A percentile compares a stretch with the other conserved stretches of the same genome.
Evolutionary conservation across 1,284 basidiomycete species (phyloP).

Genomic region (Ustilago lituana): DNA sequence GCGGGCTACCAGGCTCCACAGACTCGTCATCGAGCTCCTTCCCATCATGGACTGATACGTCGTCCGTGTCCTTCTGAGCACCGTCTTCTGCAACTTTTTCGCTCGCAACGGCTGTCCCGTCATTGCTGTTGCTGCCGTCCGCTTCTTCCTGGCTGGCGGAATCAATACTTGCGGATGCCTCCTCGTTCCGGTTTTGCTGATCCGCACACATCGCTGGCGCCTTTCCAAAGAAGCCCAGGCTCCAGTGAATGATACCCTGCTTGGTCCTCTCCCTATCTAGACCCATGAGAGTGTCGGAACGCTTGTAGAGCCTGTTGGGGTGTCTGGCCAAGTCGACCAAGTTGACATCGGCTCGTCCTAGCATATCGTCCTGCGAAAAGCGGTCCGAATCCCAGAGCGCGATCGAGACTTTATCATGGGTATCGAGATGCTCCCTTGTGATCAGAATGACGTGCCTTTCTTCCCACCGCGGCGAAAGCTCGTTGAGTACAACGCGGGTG

Average conservation of each 20-base stretch:
- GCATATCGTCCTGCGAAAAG: constrained; percentile 69
- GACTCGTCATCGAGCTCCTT: constrained; percentile 11
- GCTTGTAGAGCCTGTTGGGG: constrained; percentile 28
- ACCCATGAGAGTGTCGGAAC: constrained; percentile 29
- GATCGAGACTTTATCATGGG: constrained; percentile 43
- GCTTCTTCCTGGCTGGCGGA: too few relatives aligned
- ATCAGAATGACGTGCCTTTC: constrained; percentile 49
- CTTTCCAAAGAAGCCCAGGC: constrained; percentile 47
- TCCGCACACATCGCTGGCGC: constrained; percentile 17
- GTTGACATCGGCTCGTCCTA: constrained; percentile 69
- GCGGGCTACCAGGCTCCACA: constrained; percentile 12
- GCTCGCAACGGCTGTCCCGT: not conserved
- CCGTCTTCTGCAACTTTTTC: not conserved
- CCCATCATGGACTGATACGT: constrained; percentile 5
- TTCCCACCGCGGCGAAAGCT: constrained; percentile 53
- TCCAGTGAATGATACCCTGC: constrained; percentile 38
- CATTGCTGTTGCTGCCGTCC: too few relatives aligned
- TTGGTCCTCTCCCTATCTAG: constrained; percentile 53
- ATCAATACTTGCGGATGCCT: not conserved
- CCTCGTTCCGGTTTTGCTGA: not conserved
- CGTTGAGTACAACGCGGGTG: constrained; percentile 51
- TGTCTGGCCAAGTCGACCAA: constrained; percentile 67
- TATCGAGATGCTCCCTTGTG: constrained; percentile 43
- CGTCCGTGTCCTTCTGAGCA: not conserved
- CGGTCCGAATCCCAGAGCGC: constrained; percentile 69